A percentile compares a stretch with the other conserved stretches of the same genome.
These are phyloP conservation scores for Aotearoamyces nothofagi DNA, from an alignment of 2,329 filamentous ascomycete genomes.

Conservation along the genomic window DNA sequence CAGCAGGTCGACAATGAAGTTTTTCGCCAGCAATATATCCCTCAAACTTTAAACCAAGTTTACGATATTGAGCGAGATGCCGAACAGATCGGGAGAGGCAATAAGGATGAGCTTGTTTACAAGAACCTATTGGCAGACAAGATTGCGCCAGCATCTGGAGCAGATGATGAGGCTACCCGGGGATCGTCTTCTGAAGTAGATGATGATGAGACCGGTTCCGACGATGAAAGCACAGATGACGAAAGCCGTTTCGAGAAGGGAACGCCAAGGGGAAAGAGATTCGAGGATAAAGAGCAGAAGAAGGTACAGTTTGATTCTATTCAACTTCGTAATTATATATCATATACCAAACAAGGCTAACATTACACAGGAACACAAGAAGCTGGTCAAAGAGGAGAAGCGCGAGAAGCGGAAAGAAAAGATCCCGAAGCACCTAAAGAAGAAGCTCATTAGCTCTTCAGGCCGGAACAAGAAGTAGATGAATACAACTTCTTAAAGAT, in stretches of 20 bases:
- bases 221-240: conserved; percentile 28
- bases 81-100: conserved; percentile 57
- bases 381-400: conserved; percentile 87
- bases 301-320: conserved; percentile 31
- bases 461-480: conserved; percentile 18
- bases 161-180: conserved; percentile 23
- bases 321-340: conserved; percentile 12
- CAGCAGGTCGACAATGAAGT: conserved; percentile 77
- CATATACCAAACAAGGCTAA: conserved; percentile 3
- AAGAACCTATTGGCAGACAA: conserved; percentile 67
- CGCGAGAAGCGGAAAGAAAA: conserved; percentile 86
- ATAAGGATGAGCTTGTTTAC: conserved; percentile 70
- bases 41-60: conserved; percentile 87
- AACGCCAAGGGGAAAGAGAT: conserved; percentile 63
- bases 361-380: conserved; percentile 51
- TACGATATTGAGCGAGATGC: conserved; percentile 92
- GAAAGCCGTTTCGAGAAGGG: conserved; percentile 46
- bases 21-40: conserved; percentile 92
- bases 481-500: not conserved
- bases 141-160: conserved; percentile 26
- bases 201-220: conserved; percentile 25
- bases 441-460: conserved; percentile 53
- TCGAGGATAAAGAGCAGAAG: conserved; percentile 85
- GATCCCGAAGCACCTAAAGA: conserved; percentile 94
- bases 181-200: conserved; percentile 22